Base-by-base conservation (phyloP, 2,329 filamentous ascomycete genomes). In the Chaetothyriales sp. region DNA sequence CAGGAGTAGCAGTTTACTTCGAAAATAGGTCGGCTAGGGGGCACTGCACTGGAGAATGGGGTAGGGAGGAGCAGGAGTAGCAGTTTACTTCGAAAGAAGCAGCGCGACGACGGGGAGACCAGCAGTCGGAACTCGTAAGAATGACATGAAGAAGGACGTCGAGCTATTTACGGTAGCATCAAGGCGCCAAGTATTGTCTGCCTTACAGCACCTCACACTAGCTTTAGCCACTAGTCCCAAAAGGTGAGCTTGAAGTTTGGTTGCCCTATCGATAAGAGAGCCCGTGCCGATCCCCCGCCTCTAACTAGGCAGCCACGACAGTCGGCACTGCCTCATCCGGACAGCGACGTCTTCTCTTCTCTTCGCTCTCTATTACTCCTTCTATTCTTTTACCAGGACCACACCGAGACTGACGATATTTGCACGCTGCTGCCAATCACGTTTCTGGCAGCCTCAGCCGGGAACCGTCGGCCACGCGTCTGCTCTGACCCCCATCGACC, bases 21-120 rank as follows among this genome's bases (percentile, higher is more conserved):
- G n/a, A 62, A 64, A 46, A 49, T 77, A 49, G 72, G 72, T 5
- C 71, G 66, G 61, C 62, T 58, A 15, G 67, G 69, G 15, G 58
- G 58, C 18, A 4, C 22, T 25, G 22, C 22, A 50, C 47, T 37
- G 44, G 44, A 19, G 22, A 25, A 25, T 25, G 22, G 2, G 33
- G 4, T 40, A 15, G 33, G 33, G 5, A 43, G 43, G 43, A 10
- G 15, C 19, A 18, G 49, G 15, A n/a, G 19, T 25, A 25, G 37
- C 33, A 40, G 10, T 40, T 15, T 40, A 15, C 10, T 40, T 2
- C 33, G 10, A 15, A 40, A 40, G 33, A 40, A 40, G 33, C 33
- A 15, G 10, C 33, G 15, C 33, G 13, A 40, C 2, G 10, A 40
- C 13, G 8, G 7, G 33, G 33, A 33, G 7, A 33, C 10, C 9